phyloP scores from a whole-genome alignment of 257 asterid genomes.

The Scutellaria minor region DNA sequence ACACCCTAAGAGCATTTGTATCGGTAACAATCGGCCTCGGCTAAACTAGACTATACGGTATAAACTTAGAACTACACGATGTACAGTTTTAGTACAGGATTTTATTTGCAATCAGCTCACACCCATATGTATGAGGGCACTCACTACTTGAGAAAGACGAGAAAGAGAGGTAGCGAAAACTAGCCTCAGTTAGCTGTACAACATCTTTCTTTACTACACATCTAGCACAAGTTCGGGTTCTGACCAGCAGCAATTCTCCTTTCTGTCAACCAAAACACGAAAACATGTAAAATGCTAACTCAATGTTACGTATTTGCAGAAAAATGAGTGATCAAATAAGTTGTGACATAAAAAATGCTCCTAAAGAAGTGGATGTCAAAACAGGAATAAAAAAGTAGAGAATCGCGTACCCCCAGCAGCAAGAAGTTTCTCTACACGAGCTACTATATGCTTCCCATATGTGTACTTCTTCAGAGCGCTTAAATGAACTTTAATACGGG shows the following conservation, averaged over 20 bases:
- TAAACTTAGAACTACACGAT: slow-evolving; percentile 48
- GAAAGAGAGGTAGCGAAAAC: slow-evolving; percentile 61
- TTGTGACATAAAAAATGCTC: neutral
- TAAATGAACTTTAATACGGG: slow-evolving; percentile 70
- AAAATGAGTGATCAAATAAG: neutral
- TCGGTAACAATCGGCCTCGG: slow-evolving; percentile 35
- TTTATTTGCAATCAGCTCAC: slow-evolving; percentile 46
- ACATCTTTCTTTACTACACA: slow-evolving; percentile 44
- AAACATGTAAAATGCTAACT: neutral
- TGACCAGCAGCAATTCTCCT: slow-evolving; percentile 67
- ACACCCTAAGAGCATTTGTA: slow-evolving; percentile 47
- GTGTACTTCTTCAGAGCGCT: slow-evolving; percentile 82
- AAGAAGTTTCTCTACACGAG: slow-evolving; percentile 79
- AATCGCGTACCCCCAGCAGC: slow-evolving; percentile 67
- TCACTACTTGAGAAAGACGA: slow-evolving; percentile 39
- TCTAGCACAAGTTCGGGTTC: slow-evolving; percentile 41
- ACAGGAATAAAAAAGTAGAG: neutral
- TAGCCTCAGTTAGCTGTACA: slow-evolving; percentile 83
- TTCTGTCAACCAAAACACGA: slow-evolving; percentile 41
- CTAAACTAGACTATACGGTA: slow-evolving; percentile 48
- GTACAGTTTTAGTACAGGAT: slow-evolving; percentile 50
- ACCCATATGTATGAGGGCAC: slow-evolving; percentile 29
- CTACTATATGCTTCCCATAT: slow-evolving; percentile 76
- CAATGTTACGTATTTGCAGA: neutral
- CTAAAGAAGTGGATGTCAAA: neutral